Conservation (phyloP, 257 asterid genomes). For the Craterostigma plantagineum region DNA sequence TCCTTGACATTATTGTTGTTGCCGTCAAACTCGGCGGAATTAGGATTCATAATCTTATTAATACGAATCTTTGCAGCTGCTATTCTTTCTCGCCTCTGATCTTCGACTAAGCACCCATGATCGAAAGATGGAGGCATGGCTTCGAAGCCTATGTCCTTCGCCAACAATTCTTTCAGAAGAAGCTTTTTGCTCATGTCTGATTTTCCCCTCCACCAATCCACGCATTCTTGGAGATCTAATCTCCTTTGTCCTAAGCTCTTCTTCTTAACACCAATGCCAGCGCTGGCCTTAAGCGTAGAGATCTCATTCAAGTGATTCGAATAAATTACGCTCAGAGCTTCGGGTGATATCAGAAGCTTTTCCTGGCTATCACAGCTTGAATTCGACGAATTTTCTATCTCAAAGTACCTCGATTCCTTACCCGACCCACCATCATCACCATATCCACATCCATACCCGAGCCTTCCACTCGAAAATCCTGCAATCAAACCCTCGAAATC, state of each 20-base stretch:
- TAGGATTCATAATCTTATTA: conserved; percentile 38
- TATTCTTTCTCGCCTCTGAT: conserved; percentile 46
- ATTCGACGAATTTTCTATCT: conserved; percentile 9
- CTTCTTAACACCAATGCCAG: conserved; percentile 10
- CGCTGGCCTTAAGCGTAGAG: conserved; percentile 17
- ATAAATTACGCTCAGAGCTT: conserved; percentile 40
- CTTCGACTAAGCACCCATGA: conserved; percentile 19
- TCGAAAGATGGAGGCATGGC: conserved; percentile 59
- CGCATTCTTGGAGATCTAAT: conserved; percentile 16
- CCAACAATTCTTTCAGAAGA: conserved; percentile 35
- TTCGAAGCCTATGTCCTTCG: conserved; percentile 62
- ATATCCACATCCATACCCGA: conserved; percentile 10
- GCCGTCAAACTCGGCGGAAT: conserved; percentile 8
- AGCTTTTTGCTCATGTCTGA: conserved; percentile 74
- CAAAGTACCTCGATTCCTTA: conserved; percentile 27
- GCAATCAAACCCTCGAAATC: conserved; percentile 37
- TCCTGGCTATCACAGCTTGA: conserved; percentile 14
- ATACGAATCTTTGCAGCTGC: conserved; percentile 58
- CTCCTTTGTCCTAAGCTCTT: conserved; percentile 12
- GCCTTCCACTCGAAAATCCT: conserved; percentile 26
- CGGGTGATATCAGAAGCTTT: conserved; percentile 35
- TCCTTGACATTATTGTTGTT: too few relatives aligned
- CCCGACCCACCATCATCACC: conserved; percentile 13
- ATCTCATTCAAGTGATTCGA: conserved; percentile 30
- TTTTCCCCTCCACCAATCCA: conserved; percentile 82